Percentiles rank a stretch among this genome's conserved stretches.
Evolutionary conservation across 106 monocot species (phyloP).

Genomic region (Iris macrosiphon): DNA sequence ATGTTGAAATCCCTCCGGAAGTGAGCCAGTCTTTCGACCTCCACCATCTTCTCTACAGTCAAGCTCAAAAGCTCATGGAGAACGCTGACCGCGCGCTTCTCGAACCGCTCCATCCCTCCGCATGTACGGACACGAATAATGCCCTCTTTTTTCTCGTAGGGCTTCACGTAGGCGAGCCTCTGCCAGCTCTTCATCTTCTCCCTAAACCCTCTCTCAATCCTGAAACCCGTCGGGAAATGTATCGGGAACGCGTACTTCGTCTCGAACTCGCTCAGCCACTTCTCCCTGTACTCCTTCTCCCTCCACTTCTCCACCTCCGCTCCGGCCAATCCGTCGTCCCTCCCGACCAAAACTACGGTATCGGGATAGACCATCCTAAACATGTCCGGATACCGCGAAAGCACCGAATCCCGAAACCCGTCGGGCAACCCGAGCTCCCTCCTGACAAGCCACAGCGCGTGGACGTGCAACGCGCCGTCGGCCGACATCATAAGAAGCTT

Average conservation of each 20-base stretch:
- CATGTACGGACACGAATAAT: conserved; percentile 10
- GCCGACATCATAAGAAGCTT: conserved; percentile 73
- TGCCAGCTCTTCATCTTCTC: conserved; percentile 81
- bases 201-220: conserved; percentile 51
- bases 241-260: conserved; percentile 77
- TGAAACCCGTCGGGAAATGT: conserved; percentile 74
- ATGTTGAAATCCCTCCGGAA: conserved; percentile 62
- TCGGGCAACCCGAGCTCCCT: conserved; percentile 65
- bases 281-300: conserved; percentile 60
- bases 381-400: conserved; percentile 23
- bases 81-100: conserved; percentile 62
- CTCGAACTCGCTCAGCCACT: conserved; percentile 71
- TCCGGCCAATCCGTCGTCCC: conserved; percentile 26
- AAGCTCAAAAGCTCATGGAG: conserved; percentile 81
- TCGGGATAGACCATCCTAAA: conserved; percentile 38
- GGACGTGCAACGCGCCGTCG: conserved; percentile 28
- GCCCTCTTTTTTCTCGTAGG: conserved; percentile 44
- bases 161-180: conserved; percentile 55
- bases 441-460: conserved; percentile 78
- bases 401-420: conserved; percentile 43
- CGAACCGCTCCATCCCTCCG: conserved; percentile 32
- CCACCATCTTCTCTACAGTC: conserved; percentile 68
- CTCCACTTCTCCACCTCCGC: conserved; percentile 75
- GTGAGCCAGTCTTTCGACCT: conserved; percentile 63
- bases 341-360: conserved; percentile 22